Base-by-base conservation (phyloP, 169 alveolate species). In the Babesia microti region DNA sequence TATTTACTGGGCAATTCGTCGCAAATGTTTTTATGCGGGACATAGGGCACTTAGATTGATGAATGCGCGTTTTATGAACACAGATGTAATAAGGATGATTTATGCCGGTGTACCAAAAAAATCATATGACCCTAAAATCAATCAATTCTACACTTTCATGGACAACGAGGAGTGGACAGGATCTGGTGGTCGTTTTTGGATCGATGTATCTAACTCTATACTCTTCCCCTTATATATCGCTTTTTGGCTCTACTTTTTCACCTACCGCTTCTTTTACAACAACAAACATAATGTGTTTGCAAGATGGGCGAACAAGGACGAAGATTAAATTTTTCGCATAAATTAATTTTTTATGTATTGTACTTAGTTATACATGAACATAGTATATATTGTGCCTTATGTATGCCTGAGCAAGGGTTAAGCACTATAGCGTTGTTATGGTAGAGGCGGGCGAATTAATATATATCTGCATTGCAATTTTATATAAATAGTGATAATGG, bases 141-240 rank as follows among this genome's bases (percentile, higher is more conserved):
- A 75, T 68, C 78, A 69, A 48, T 58, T 72, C 59, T 58, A 52
- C 22, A 44, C 55, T 15, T 65, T 69, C 24, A 75, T 75, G 85
- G 85, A 75, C 41, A 75, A 75, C 51, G 85, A 75, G 52, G 82
- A 69, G 17, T 75, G 85, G 85, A 81, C 78, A 69, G 85, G 85
- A 5, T 46, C 66, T 12, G 85, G 79, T 9, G 79, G 85, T 28
- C 60, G 79, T 22, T 56, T 75, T 52, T 69, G 78, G 85, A 19
- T 69, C 42, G 63, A 69, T 24, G 56, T 69, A 15, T 60, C 81
- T 23, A 69, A 49, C 73, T 42, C 46, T 24, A 35, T 75, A 29
- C 32, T 69, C 42, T 69, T 75, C 50, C 63, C 68, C 70, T 23
- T 75, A 30, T 56, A 65, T 48, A 39, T 75, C 52, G 78, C 85